phyloP scores from a whole-genome alignment of 2,329 filamentous ascomycete genomes.

The Colletotrichum cuscutae region DNA sequence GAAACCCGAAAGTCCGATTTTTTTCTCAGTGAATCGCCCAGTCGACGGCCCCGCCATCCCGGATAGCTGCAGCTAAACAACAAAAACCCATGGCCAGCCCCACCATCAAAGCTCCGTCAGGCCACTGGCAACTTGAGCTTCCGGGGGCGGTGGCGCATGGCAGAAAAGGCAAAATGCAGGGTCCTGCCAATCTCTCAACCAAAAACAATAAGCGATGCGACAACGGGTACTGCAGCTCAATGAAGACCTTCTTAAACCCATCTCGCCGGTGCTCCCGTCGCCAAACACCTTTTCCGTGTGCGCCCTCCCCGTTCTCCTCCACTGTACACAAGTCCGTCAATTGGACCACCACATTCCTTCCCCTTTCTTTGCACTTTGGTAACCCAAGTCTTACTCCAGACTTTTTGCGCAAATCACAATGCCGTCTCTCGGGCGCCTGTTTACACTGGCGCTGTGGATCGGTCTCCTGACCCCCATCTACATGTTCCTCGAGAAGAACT shows the following conservation, averaged over 20 bases:
- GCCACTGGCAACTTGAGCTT: slow-evolving; percentile 26
- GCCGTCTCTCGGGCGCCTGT: slow-evolving; percentile 49
- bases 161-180: slow-evolving; percentile 34
- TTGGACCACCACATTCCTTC: slow-evolving; percentile 22
- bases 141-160: slow-evolving; percentile 32
- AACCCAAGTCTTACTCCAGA: neutral
- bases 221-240: slow-evolving; percentile 13
- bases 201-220: slow-evolving; percentile 31
- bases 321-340: neutral
- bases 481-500: slow-evolving; percentile 67
- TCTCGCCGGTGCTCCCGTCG: slow-evolving; percentile 14
- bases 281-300: neutral
- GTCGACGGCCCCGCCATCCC: slow-evolving; percentile 26
- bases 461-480: slow-evolving; percentile 64
- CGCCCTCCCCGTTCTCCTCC: neutral
- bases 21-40: slow-evolving; percentile 12
- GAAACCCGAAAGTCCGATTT: slow-evolving; percentile 33
- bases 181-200: slow-evolving; percentile 30
- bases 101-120: slow-evolving; percentile 15
- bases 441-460: slow-evolving; percentile 62
- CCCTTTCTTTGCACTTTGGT: neutral
- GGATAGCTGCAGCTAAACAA: slow-evolving; percentile 6
- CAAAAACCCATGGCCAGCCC: neutral
- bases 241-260: slow-evolving; percentile 5
- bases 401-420: slow-evolving; percentile 15